Evolutionary conservation across 768 basidiomycete species (phyloP), one percentile per base, ranked within the genome.

Genomic region (Amanita inopinata): DNA sequence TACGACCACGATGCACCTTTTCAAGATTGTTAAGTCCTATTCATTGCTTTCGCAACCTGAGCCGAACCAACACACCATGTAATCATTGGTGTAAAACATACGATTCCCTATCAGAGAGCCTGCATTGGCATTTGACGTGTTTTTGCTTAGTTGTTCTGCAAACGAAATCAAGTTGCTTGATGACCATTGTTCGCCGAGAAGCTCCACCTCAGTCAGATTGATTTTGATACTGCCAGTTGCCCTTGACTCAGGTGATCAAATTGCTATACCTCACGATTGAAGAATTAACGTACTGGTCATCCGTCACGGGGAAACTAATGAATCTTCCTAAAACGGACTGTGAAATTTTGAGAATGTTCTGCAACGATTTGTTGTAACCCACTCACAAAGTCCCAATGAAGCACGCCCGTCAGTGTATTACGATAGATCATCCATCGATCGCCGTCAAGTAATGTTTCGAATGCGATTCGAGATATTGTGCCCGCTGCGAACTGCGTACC

Each of bases 311-410:
- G 56, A 82, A 82, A 39, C 70, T 71, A 50, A 86, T 79, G 48
- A 83, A 78, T 8, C 82, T 69, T 10, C 78, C 77, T 22, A 81
- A 53, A 8, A 60, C 70, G 42, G 80, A 83, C 82, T 83, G 47
- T 15, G 34, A 23, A 11, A 40, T 39, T 18, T 46, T 17, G 14
- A 31, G 15, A 19, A 12, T 15, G 4, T 38, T 33, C 4, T 12
- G 12, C 5, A 2, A 32, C 12, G 28, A 20, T 10, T 31, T 31
- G 7, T 40, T 2, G 6, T 12, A 47, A 22, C 32, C 12, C 2
- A 67, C 80, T 53, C 45, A 83, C 80, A 52, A 81, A 76, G 51
- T 86, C 83, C 79, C 80, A 86, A 53, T 83, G 80, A 34, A 78
- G 53, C 12, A 75, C 68, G 3, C 66, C 59, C 1, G 81, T 80